Evolutionary conservation across 192 early-diverging fungal genomes (phyloP).

Genomic region (Paraglomus brasilianum): DNA sequence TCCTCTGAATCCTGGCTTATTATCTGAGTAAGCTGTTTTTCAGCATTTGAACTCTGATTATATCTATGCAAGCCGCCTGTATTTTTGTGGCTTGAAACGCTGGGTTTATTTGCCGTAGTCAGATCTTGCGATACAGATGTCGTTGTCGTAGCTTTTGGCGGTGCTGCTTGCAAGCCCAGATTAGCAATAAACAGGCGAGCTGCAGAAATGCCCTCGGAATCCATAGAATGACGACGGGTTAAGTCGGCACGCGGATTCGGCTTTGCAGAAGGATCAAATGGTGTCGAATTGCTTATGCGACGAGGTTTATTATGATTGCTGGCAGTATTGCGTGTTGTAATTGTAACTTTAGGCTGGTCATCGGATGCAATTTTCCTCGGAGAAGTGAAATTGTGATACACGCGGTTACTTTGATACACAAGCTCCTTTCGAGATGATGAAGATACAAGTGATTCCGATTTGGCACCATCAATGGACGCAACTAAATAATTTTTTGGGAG

Average conservation of each 20-base stretch:
- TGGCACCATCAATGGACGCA: neutral
- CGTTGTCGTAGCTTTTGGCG: conserved; percentile 14
- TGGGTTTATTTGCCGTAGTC: neutral
- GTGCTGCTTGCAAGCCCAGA: conserved; percentile 5
- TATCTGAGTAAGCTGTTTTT: conserved; percentile 9
- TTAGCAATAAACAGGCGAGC: conserved; percentile 25
- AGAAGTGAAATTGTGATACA: neutral
- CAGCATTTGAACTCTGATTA: neutral
- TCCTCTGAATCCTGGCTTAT: conserved; percentile 25
- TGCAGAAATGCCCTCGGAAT: neutral
- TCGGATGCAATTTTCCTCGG: no score
- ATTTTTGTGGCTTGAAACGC: neutral
- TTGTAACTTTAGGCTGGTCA: neutral
- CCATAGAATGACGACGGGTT: conserved; percentile 14
- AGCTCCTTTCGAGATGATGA: neutral
- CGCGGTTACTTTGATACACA: neutral
- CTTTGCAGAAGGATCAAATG: neutral
- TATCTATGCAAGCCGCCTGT: neutral
- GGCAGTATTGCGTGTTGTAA: no score
- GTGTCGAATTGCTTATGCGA: neutral
- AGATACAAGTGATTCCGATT: neutral
- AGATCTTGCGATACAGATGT: conserved; percentile 15
- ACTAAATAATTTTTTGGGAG: neutral
- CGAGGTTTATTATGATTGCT: neutral
- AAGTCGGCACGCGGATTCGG: neutral